Conservation (phyloP, 2,329 filamentous ascomycete species). For the Drechmeria coniospora region DNA sequence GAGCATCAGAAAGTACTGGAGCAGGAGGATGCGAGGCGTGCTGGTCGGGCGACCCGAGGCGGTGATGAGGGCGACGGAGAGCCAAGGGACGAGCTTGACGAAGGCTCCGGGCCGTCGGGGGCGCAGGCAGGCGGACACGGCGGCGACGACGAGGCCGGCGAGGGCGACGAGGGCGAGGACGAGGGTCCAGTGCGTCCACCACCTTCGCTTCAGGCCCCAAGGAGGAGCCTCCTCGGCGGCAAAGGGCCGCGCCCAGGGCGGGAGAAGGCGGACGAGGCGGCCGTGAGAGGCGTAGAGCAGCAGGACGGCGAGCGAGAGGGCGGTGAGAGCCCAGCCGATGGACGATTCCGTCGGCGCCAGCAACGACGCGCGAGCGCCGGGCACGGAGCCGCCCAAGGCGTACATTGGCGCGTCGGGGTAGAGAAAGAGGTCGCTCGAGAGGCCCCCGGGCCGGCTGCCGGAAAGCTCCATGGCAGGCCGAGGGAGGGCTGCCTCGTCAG, state of each 20-base stretch:
- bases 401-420: too few relatives aligned
- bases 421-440: too few relatives aligned
- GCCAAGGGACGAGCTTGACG: slow-evolving; percentile 25
- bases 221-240: slow-evolving; percentile 22
- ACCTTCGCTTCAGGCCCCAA: slow-evolving; percentile 9
- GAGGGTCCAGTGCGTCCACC: slow-evolving; percentile 25
- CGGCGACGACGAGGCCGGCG: slow-evolving; percentile 18
- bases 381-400: too few relatives aligned
- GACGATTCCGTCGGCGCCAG: slow-evolving; percentile 3
- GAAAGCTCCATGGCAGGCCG: too few relatives aligned
- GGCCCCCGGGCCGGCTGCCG: too few relatives aligned
- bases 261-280: slow-evolving; percentile 14
- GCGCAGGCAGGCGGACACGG: slow-evolving; percentile 14
- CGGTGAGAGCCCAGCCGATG: slow-evolving; percentile 9
- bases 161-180: slow-evolving; percentile 17
- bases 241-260: slow-evolving; percentile 27
- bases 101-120: slow-evolving; percentile 12
- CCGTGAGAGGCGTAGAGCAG: slow-evolving; percentile 14
- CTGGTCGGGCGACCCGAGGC: slow-evolving; percentile 22
- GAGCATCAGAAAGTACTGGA: slow-evolving; percentile 21
- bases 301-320: slow-evolving; percentile 13
- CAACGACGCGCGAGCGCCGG: background rate
- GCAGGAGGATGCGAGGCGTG: slow-evolving; percentile 24
- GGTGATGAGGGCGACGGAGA: slow-evolving; percentile 19
- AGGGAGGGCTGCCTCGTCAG: too few relatives aligned